phyloP scores from a whole-genome alignment of 2,329 filamentous ascomycete genomes.

The Sclerotinia nivalis region DNA sequence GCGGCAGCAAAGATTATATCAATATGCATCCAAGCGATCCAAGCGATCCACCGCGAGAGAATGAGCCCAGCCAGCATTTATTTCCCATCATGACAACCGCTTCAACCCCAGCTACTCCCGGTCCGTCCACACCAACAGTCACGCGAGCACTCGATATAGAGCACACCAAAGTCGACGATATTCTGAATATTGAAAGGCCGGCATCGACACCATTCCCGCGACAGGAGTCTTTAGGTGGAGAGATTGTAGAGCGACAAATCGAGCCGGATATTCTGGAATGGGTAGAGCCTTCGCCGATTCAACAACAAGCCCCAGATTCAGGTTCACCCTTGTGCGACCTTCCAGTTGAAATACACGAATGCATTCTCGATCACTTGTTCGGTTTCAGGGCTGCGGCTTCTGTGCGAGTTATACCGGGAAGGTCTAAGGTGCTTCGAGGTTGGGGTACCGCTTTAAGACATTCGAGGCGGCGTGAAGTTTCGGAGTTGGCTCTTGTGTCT shows the following conservation, averaged over 20 bases:
- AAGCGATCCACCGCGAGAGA: conserved; percentile 26
- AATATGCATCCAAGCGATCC: conserved; percentile 15
- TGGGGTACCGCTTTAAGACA: conserved; percentile 68
- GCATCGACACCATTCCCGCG: conserved; percentile 41
- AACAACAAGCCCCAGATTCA: conserved; percentile 9
- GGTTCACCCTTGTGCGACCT: conserved; percentile 45
- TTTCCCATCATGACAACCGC: conserved; percentile 38
- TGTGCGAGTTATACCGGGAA: conserved; percentile 57
- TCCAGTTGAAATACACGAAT: conserved; percentile 71
- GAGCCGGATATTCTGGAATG: background rate
- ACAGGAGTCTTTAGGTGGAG: conserved; percentile 37
- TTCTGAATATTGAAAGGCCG: conserved; percentile 38
- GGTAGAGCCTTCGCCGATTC: conserved; percentile 11
- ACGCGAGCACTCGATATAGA: conserved; percentile 32
- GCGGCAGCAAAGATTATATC: background rate
- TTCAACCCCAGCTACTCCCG: conserved; percentile 39
- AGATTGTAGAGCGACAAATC: conserved; percentile 31
- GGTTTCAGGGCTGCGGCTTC: conserved; percentile 65
- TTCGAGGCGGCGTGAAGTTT: conserved; percentile 66
- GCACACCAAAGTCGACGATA: conserved; percentile 34
- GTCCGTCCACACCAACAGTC: conserved; percentile 40
- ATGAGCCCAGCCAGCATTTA: conserved; percentile 31
- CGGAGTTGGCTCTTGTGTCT: conserved; percentile 63
- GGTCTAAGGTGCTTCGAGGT: conserved; percentile 52
- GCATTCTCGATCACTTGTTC: conserved; percentile 70